Conservation (phyloP, 306 rosid genomes). For the Casuarina cunninghamiana region DNA sequence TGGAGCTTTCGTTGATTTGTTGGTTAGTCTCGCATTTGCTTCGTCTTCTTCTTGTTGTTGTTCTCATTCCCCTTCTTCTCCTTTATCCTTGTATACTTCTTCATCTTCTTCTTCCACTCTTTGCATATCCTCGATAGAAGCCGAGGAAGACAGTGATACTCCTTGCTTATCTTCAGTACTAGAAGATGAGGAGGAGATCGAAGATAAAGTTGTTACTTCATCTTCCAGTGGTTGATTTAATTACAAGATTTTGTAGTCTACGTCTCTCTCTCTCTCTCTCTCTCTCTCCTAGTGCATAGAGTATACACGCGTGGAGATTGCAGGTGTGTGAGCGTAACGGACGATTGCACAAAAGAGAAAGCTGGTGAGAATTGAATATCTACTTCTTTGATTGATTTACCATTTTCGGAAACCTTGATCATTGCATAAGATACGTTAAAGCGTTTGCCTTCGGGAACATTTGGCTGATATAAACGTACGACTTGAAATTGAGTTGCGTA, state of each 20-base stretch:
- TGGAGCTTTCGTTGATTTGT: constrained; percentile 71
- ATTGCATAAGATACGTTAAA: constrained; percentile 34
- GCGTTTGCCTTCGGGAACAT: constrained; percentile 9
- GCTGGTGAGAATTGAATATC: constrained; percentile 13
- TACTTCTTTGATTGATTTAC: constrained; percentile 5
- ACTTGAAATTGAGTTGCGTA: constrained; percentile 41
- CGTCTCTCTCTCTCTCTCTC: not conserved
- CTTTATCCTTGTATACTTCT: constrained; percentile 39
- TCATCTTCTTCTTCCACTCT: constrained; percentile 46
- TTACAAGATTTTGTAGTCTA: constrained; percentile 15
- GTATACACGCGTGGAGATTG: constrained; percentile 19
- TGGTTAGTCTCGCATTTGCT: constrained; percentile 48
- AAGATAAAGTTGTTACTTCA: constrained; percentile 27
- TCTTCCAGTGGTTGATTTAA: constrained; percentile 26
- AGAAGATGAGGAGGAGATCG: constrained; percentile 41
- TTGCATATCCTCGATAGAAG: constrained; percentile 41
- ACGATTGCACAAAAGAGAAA: constrained; percentile 19
- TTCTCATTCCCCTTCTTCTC: constrained; percentile 35
- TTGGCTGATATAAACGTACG: not conserved
- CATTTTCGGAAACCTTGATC: constrained; percentile 31
- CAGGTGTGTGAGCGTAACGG: constrained; percentile 15
- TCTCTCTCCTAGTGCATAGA: constrained; percentile 7
- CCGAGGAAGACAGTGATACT: constrained; percentile 27
- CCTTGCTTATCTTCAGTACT: constrained; percentile 50
- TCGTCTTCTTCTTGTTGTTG: constrained; percentile 13